phyloP scores from a whole-genome alignment of 495 filamentous ascomycete genomes.

The Lepraria neglecta region DNA sequence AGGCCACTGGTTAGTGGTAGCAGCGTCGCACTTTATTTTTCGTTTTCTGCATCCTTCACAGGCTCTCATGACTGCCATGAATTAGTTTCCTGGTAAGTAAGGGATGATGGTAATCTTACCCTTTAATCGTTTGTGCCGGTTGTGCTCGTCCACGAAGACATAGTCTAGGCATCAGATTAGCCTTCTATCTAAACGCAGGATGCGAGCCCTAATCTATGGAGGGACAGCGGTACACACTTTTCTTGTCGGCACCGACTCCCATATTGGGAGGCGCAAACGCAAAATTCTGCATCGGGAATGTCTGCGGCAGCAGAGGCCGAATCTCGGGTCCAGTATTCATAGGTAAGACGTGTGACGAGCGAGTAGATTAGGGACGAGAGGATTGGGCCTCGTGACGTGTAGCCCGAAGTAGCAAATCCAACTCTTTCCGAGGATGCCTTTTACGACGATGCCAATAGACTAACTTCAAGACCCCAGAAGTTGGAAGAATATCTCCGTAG shows the following conservation, averaged over 20 bases:
- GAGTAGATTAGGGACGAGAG: not conserved
- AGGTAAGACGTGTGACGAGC: not conserved
- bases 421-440: not conserved
- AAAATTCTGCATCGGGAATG: conserved; percentile 31
- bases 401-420: not conserved
- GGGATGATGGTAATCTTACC: conserved; percentile 47
- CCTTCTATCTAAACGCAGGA: not conserved
- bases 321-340: conserved; percentile 18
- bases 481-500: not conserved
- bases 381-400: not conserved
- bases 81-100: not conserved
- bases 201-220: too few relatives aligned
- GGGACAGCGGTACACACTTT: conserved; percentile 20
- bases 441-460: not conserved
- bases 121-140: conserved; percentile 94
- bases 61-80: conserved; percentile 83
- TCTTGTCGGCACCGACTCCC: conserved; percentile 28
- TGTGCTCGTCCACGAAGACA: conserved; percentile 99
- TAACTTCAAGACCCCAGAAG: not conserved
- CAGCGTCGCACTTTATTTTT: conserved; percentile 91
- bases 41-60: conserved; percentile 89
- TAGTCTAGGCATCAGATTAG: conserved; percentile 57
- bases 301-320: conserved; percentile 22
- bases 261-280: conserved; percentile 43
- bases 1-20: conserved; percentile 96